Evolutionary conservation across 345 rosid genomes (phyloP).

Genomic region (Xanthoceras sorbifolium): DNA sequence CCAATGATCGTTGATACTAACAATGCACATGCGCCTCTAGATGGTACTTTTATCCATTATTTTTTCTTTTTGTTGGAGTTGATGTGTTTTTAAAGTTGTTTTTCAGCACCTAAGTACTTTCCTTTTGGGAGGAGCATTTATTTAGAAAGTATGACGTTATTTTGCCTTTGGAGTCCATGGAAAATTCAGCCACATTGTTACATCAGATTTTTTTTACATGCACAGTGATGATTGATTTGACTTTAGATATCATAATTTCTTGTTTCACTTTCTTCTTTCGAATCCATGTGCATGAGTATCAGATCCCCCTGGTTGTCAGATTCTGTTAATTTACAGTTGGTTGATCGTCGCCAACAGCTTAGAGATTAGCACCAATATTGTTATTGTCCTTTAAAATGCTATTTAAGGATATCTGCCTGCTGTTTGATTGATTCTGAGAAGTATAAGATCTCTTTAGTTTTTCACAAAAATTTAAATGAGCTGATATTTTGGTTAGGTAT

Average conservation of each 20-base stretch:
- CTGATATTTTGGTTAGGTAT: background rate
- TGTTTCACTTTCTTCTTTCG: background rate
- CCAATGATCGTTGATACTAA: conserved; percentile 78
- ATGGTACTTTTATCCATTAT: conserved; percentile 54
- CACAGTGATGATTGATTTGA: background rate
- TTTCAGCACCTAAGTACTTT: background rate
- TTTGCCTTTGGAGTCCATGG: background rate
- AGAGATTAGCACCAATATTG: background rate
- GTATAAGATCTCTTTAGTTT: background rate
- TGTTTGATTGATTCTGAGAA: background rate
- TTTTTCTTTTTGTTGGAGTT: conserved; percentile 7
- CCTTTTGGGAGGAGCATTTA: conserved; percentile 7
- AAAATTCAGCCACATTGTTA: background rate
- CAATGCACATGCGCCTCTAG: conserved; percentile 44
- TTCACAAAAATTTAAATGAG: background rate
- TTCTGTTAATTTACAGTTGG: background rate
- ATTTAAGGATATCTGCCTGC: background rate
- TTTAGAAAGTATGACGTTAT: background rate
- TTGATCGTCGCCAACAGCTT: background rate
- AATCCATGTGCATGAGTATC: background rate
- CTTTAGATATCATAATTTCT: background rate
- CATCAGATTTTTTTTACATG: background rate
- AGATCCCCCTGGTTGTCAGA: background rate
- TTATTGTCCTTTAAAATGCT: background rate
- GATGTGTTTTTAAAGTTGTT: background rate